These are phyloP conservation scores for Dictyostelium firmibasis DNA, from an alignment of 78 protist species.

Conservation along the genomic window DNA sequence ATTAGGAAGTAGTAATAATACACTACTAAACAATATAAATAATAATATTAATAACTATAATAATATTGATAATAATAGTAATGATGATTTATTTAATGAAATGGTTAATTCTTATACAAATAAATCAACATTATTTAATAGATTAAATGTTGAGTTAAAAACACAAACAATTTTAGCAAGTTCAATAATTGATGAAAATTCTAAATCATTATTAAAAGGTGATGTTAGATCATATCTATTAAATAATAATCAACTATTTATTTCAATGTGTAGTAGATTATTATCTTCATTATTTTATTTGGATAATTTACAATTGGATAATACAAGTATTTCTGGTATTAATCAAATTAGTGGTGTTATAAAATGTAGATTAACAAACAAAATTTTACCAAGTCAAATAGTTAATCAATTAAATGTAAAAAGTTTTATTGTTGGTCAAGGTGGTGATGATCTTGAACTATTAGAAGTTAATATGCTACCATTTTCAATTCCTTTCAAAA, in stretches of 20 bases:
- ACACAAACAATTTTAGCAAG: not conserved
- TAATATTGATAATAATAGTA: not conserved
- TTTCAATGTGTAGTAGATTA: not conserved
- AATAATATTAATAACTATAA: not conserved
- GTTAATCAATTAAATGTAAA: constrained; percentile 2
- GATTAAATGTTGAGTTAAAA: not conserved
- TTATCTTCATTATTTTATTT: constrained; percentile 7
- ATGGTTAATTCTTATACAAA: not conserved
- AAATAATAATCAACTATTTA: not conserved
- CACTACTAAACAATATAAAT: not conserved
- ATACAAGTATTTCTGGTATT: not conserved
- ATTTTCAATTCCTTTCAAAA: constrained; percentile 6
- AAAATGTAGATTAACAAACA: constrained; percentile 1
- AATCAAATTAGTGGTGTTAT: constrained; percentile 8
- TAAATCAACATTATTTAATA: not conserved
- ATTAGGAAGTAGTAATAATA: not conserved
- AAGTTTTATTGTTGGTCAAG: not conserved
- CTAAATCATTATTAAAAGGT: not conserved
- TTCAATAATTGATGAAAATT: not conserved
- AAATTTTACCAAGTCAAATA: not conserved
- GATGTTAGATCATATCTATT: not conserved
- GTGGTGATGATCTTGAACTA: not conserved
- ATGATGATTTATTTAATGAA: not conserved
- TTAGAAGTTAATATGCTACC: not conserved
- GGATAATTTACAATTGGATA: not conserved